phyloP scores from a whole-genome alignment of 352 stramenopile species.

The Globisporangium parvum region DNA sequence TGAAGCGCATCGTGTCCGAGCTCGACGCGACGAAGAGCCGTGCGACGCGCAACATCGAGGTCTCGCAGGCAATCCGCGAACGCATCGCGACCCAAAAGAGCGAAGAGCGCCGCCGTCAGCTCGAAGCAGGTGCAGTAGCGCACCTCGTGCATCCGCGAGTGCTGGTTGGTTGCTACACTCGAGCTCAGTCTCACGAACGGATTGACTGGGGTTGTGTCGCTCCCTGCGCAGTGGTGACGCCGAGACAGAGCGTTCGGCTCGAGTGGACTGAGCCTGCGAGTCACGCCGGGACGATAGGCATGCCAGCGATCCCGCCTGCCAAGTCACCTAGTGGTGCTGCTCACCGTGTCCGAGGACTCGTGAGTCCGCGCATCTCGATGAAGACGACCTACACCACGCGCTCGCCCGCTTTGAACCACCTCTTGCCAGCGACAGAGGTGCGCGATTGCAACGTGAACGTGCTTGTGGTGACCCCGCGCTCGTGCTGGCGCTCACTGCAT shows the following conservation, averaged over 20 bases:
- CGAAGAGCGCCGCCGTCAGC: conserved; percentile 32
- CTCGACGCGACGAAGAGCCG: conserved; percentile 58
- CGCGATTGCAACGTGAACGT: too few relatives aligned
- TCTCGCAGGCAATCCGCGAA: conserved; percentile 62
- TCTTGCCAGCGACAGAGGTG: conserved; percentile 47
- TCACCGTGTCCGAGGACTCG: conserved; percentile 4
- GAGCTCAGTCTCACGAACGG: neutral
- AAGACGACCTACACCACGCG: conserved; percentile 52
- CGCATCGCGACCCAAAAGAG: conserved; percentile 34
- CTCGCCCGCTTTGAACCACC: conserved; percentile 55
- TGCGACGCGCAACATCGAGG: conserved; percentile 50
- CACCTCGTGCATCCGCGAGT: too few relatives aligned
- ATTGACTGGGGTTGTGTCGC: neutral
- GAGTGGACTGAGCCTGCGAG: conserved; percentile 2
- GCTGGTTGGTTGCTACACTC: too few relatives aligned
- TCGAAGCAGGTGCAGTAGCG: conserved; percentile 32
- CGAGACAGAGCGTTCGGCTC: conserved; percentile 11
- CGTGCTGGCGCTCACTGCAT: too few relatives aligned
- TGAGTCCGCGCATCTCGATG: conserved; percentile 52
- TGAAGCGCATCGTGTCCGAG: conserved; percentile 60
- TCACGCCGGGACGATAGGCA: neutral
- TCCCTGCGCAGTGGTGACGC: conserved; percentile 4
- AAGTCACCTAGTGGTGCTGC: conserved; percentile 1
- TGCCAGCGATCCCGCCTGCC: conserved; percentile 1
- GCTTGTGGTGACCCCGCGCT: too few relatives aligned